Conservation (phyloP, 805 yeast species). For the Wickerhamomyces alni region DNA sequence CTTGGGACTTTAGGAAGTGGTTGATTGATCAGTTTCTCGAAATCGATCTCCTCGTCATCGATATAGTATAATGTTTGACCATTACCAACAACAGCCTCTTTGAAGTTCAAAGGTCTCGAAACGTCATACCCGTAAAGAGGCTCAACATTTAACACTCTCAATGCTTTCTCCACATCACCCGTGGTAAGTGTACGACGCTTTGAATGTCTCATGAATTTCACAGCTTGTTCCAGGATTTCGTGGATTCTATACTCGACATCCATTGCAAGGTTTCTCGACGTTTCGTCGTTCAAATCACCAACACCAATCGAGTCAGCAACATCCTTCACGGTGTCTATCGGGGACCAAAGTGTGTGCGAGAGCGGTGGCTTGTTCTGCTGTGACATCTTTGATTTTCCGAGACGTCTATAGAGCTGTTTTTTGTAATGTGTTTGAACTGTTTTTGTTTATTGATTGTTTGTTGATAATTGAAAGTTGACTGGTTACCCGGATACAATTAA, state of each 20-base stretch:
- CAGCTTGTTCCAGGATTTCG: conserved; percentile 92
- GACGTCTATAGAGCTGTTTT: no score
- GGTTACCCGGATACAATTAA: not conserved
- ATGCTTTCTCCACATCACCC: conserved; percentile 73
- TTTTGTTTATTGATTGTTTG: not conserved
- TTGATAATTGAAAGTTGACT: no score
- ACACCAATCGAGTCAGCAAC: conserved; percentile 91
- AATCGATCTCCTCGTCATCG: conserved; percentile 89
- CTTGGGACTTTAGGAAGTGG: conserved; percentile 96
- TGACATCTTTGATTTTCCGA: not conserved
- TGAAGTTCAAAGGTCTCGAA: conserved; percentile 62
- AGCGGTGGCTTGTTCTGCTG: conserved; percentile 40
- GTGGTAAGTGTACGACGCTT: conserved; percentile 79
- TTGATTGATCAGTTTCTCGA: conserved; percentile 87
- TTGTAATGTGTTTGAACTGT: not conserved
- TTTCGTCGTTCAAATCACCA: conserved; percentile 75
- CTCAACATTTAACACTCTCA: conserved; percentile 83
- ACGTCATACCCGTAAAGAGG: conserved; percentile 88
- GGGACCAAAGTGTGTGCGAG: conserved; percentile 95
- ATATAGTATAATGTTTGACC: conserved; percentile 92
- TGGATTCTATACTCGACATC: conserved; percentile 97
- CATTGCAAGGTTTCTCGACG: conserved; percentile 93
- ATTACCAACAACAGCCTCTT: conserved; percentile 82
- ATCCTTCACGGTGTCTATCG: conserved; percentile 93
- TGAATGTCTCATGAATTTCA: conserved; percentile 92